Evolutionary conservation across 108 stramenopile species (phyloP), one percentile per base, ranked within the genome.

Genomic region (Fragilaria crotonensis): DNA sequence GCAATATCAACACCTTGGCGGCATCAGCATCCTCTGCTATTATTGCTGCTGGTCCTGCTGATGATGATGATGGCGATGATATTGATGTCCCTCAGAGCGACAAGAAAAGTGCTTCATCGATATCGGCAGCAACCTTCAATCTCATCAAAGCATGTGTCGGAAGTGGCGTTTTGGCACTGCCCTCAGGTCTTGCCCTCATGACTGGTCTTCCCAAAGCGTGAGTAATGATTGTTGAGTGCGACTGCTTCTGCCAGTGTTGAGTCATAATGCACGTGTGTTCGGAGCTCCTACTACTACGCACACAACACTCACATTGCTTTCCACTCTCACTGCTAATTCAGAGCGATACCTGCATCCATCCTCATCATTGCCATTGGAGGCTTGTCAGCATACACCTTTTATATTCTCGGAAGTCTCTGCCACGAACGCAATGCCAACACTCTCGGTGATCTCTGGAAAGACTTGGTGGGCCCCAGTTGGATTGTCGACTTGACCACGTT

Each of bases 61-160:
- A n/a, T n/a, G n/a, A n/a, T n/a, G n/a, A n/a, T n/a, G n/a, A n/a
- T n/a, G n/a, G n/a, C n/a, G n/a, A n/a, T n/a, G n/a, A n/a, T n/a
- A n/a, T n/a, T n/a, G n/a, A n/a, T n/a, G n/a, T n/a, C n/a, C n/a
- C n/a, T n/a, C n/a, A n/a, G n/a, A n/a, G n/a, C n/a, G n/a, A n/a
- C n/a, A n/a, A n/a, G n/a, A n/a, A n/a, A n/a, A n/a, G n/a, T n/a
- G n/a, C n/a, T n/a, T n/a, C n/a, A n/a, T n/a, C n/a, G n/a, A n/a
- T n/a, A n/a, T n/a, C n/a, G n/a, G n/a, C 70, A 20, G 67, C 84
- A 18, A 78, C 89, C 9, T 85, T 96, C 63, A 95, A 92, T 67
- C 62, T 96, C 32, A 82, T 93, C 54, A 96, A 96, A 73, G 93
- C 89, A 30, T 76, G 86, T 49, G 66, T 87, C 27, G 95, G 95